Percentiles rank a stretch among this genome's conserved stretches.
These are phyloP conservation scores for Neonectria faginata DNA, from an alignment of 2,329 filamentous ascomycete genomes.

Conservation along the genomic window DNA sequence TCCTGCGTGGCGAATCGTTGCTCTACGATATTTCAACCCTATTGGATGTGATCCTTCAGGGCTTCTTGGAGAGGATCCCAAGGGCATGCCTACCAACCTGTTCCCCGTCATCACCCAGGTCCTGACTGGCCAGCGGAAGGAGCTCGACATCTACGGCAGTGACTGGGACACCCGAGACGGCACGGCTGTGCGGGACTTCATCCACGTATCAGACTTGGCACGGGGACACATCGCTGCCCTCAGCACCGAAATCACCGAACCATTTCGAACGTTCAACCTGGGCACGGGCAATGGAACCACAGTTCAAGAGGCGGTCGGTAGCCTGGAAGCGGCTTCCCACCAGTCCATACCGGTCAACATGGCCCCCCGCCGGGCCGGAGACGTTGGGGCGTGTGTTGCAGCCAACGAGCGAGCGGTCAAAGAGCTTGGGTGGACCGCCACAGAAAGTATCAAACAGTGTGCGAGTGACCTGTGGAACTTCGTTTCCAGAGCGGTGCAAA, in stretches of 20 bases:
- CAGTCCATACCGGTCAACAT: conserved; percentile 52
- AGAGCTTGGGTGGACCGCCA: conserved; percentile 56
- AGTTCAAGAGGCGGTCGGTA: conserved; percentile 57
- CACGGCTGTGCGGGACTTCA: conserved; percentile 75
- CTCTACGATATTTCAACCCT: conserved; percentile 76
- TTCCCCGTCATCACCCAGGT: conserved; percentile 73
- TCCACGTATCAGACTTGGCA: conserved; percentile 74
- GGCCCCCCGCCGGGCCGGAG: conserved; percentile 53
- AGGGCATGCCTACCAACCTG: conserved; percentile 71
- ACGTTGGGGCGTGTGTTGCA: conserved; percentile 58
- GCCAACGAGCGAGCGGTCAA: conserved; percentile 53
- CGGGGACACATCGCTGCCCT: conserved; percentile 73
- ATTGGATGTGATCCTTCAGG: conserved; percentile 74
- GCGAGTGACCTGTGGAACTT: conserved; percentile 33
- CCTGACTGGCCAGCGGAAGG: conserved; percentile 64
- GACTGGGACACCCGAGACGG: conserved; percentile 76
- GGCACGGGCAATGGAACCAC: conserved; percentile 60
- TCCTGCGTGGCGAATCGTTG: conserved; percentile 71
- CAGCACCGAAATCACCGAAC: conserved; percentile 43
- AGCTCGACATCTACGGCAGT: conserved; percentile 71
- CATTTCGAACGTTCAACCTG: conserved; percentile 59
- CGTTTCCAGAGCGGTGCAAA: conserved; percentile 18
- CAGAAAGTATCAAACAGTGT: conserved; percentile 32
- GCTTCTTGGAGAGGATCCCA: conserved; percentile 72
- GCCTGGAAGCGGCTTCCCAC: conserved; percentile 52